Percentiles rank a stretch among this genome's conserved stretches.
phyloP scores from a whole-genome alignment of 257 asterid genomes.

The Gentiana straminea region DNA sequence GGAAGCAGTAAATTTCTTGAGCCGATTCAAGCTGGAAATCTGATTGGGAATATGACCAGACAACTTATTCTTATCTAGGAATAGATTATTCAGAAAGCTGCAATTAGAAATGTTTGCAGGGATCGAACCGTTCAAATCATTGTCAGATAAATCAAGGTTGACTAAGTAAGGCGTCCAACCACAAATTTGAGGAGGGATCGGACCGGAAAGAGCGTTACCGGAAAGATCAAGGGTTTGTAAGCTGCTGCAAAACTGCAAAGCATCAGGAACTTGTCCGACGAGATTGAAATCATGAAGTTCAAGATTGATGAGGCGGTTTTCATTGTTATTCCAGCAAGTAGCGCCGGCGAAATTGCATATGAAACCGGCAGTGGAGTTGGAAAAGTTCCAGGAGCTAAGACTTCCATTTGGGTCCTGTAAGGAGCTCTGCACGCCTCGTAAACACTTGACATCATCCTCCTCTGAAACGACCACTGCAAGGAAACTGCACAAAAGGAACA shows the following conservation, averaged over 20 bases:
- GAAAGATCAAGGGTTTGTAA: slow-evolving; percentile 57
- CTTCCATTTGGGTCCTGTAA: slow-evolving; percentile 15
- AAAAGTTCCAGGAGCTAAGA: slow-evolving; percentile 7
- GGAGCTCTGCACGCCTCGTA: too few relatives aligned
- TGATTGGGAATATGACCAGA: slow-evolving; percentile 56
- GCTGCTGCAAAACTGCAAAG: slow-evolving; percentile 45
- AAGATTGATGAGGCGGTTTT: too few relatives aligned
- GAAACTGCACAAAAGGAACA: not conserved
- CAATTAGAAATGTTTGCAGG: slow-evolving; percentile 50
- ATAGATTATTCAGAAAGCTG: slow-evolving; percentile 22
- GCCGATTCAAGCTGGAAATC: slow-evolving; percentile 31
- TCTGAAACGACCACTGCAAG: slow-evolving; percentile 21
- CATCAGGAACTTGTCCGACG: slow-evolving; percentile 39
- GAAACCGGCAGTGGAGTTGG: too few relatives aligned
- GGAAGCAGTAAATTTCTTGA: too few relatives aligned
- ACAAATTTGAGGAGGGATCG: too few relatives aligned
- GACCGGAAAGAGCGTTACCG: slow-evolving; percentile 13
- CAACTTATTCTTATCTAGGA: slow-evolving; percentile 40
- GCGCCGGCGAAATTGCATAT: too few relatives aligned
- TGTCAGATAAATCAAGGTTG: slow-evolving; percentile 41
- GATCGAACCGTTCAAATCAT: slow-evolving; percentile 48
- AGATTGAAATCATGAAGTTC: slow-evolving; percentile 42
- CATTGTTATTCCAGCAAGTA: too few relatives aligned
- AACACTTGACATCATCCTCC: slow-evolving; percentile 49
- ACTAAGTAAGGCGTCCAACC: too few relatives aligned